Evolutionary conservation across 2,329 filamentous ascomycete genomes (phyloP), one percentile per base, ranked within the genome.

Genomic region (Claviceps fusiformis): DNA sequence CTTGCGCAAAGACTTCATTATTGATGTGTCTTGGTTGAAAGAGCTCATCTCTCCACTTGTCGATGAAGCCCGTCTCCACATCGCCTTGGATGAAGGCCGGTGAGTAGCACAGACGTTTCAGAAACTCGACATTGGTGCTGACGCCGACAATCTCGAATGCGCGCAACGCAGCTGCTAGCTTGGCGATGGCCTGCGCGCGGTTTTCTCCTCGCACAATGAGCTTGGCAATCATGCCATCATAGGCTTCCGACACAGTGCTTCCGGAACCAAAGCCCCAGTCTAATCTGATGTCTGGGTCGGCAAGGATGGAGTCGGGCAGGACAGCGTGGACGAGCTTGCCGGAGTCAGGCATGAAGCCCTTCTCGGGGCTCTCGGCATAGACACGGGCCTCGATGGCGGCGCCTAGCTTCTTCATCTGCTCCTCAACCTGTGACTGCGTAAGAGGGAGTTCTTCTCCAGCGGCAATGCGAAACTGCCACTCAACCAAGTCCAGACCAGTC

Each of bases 191-290:
- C 31, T 87, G 85, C 66, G 86, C 80, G 57, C 93, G 80, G 55
- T 86, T 86, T 17, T 82, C 79, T 0, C 88, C 93, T 56, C 88
- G 82, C 6, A 97, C 89, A 62, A 98, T 98, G 53, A 98, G 80
- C 72, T 98, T 98, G 48, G 93, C 89, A 61, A 98, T 95, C 93
- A 98, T 98, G 33, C 93, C 93, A 63, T 98, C 93, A 69, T 98
- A 98, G 54, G 93, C 88, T 56, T 92, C 89, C 0, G 91, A 95
- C 3, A 98, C 88, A 59, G 89, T 89, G 67, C 95, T 92, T 31
- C 93, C 93, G 61, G 90, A 79, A 33, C 91, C 81, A 67, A 97
- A 97, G 1, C 93, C 93, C 49, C 91, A 90, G 65, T 98, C 93
- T 60, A 98, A 90, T 45, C 93, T 84, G 37, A 97, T 80, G 59